phyloP scores from a whole-genome alignment of 306 rosid species.

The Ormosia emarginata region DNA sequence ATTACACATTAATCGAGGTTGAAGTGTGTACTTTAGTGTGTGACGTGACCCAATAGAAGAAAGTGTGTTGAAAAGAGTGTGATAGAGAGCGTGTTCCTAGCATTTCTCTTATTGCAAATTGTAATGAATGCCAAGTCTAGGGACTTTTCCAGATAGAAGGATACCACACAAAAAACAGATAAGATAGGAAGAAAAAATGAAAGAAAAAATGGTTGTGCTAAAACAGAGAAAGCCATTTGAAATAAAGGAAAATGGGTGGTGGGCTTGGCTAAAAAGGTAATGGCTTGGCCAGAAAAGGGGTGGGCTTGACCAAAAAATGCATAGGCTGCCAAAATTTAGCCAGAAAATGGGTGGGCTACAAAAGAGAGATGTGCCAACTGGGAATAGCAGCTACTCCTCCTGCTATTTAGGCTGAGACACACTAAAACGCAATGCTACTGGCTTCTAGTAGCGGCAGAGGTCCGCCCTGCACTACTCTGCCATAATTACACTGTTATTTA shows the following conservation, averaged over 20 bases:
- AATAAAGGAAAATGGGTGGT: neutral
- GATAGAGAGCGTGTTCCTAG: no score
- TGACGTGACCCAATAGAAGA: no score
- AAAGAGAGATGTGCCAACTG: neutral
- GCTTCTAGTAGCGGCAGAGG: neutral
- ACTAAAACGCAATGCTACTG: neutral
- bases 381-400: neutral
- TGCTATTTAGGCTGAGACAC: neutral
- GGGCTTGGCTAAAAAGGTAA: neutral
- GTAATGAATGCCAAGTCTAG: no score
- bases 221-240: neutral
- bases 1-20: no score
- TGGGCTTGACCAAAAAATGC: neutral
- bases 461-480: neutral
- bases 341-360: neutral
- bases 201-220: no score
- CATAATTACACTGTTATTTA: neutral
- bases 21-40: no score
- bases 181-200: no score
- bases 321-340: neutral
- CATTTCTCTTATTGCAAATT: no score
- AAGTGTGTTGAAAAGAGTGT: no score
- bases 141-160: no score
- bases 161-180: no score
- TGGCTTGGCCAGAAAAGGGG: no score